A percentile compares a stretch with the other conserved stretches of the same genome.
Conservation (phyloP, 805 yeast genomes). For the Kuraishia borneana region DNA sequence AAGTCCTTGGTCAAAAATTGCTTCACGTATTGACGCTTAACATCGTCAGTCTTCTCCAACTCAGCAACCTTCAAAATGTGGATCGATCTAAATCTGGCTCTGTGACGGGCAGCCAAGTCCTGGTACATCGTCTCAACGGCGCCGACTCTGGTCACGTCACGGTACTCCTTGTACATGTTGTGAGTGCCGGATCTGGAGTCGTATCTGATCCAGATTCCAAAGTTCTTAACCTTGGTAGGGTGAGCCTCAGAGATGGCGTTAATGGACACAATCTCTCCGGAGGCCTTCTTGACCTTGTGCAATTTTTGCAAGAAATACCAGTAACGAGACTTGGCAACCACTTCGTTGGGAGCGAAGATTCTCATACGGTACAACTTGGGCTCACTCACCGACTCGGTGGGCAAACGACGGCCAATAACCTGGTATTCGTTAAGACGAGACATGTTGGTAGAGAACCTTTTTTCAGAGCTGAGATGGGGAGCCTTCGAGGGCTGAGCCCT, state of each 20-base stretch:
- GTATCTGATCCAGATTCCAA: constrained; percentile 99
- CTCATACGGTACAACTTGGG: constrained; percentile 99
- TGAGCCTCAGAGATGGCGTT: constrained; percentile 86
- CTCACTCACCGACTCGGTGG: constrained; percentile 97
- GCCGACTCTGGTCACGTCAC: constrained; percentile 98
- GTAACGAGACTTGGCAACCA: constrained; percentile 99
- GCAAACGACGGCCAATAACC: constrained; percentile 99
- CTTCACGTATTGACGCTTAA: constrained; percentile 98
- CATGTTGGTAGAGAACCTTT: too few species aligned
- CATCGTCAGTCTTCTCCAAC: constrained; percentile 94
- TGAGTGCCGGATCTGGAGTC: constrained; percentile 99
- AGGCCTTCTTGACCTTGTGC: constrained; percentile 99
- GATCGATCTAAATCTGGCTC: constrained; percentile 99
- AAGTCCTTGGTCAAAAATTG: constrained; percentile 92
- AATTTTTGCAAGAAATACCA: constrained; percentile 99
- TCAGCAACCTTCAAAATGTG: constrained; percentile 99
- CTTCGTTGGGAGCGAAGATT: constrained; percentile 97
- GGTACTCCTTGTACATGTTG: constrained; percentile 99
- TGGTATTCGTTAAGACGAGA: constrained; percentile 98
- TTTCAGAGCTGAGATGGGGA: too few species aligned
- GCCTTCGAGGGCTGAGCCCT: too few species aligned
- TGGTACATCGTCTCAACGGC: constrained; percentile 98
- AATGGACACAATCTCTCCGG: constrained; percentile 97
- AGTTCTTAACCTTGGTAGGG: constrained; percentile 99
- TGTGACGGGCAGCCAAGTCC: constrained; percentile 99